Conservation (phyloP, 106 monocot genomes). For the Posidonia australis region DNA sequence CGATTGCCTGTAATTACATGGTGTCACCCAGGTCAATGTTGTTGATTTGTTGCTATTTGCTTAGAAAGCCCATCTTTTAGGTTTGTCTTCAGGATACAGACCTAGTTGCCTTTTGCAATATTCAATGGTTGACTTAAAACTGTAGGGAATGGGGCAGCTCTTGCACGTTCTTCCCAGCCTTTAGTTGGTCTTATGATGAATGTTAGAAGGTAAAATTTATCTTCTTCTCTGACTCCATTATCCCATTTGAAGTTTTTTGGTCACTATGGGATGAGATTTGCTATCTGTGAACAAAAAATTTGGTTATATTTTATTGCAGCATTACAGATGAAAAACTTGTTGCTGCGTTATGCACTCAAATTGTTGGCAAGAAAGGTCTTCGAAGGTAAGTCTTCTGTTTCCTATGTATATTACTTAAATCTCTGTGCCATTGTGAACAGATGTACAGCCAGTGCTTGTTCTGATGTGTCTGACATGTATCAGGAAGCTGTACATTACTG, state of each 20-base stretch:
- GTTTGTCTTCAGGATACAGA: neutral
- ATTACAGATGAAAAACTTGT: constrained; percentile 97
- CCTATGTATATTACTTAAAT: too few relatives aligned
- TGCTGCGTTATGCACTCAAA: constrained; percentile 65
- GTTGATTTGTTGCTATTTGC: neutral
- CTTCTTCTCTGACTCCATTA: neutral
- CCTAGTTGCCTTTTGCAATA: neutral
- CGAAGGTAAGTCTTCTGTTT: constrained; percentile 31
- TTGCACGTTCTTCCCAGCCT: constrained; percentile 96
- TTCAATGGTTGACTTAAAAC: neutral
- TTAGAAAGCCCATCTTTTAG: neutral
- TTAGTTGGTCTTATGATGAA: constrained; percentile 91
- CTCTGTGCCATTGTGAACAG: too few relatives aligned
- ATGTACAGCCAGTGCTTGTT: neutral
- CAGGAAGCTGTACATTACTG: constrained; percentile 96
- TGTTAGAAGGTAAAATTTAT: constrained; percentile 45
- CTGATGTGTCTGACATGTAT: neutral
- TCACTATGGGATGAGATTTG: neutral
- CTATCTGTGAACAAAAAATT: neutral
- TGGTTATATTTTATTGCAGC: constrained; percentile 36
- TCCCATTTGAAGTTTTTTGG: neutral
- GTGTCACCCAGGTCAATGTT: constrained; percentile 70
- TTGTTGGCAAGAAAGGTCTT: constrained; percentile 21
- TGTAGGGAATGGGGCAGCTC: constrained; percentile 74
- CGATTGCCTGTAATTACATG: constrained; percentile 89